Percentiles rank a stretch among this genome's conserved stretches.
These are phyloP conservation scores for Metschnikowia koreensis DNA, from an alignment of 805 yeast genomes.

Conservation along the genomic window DNA sequence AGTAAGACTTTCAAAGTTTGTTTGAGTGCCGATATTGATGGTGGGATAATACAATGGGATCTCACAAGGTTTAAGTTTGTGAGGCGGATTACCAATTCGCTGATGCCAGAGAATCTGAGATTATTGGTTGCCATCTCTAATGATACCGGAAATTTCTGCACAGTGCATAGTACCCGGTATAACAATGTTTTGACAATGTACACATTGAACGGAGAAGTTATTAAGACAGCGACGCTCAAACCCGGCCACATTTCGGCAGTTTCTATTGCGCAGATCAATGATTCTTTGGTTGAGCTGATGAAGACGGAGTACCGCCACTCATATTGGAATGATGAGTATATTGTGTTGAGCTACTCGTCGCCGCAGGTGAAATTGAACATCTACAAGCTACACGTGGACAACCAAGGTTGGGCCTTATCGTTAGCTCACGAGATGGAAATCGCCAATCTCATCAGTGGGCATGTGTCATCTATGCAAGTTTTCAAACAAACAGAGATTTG, in stretches of 20 bases:
- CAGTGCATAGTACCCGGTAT: constrained; percentile 24
- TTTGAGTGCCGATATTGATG: constrained; percentile 53
- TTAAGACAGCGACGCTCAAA: constrained; percentile 24
- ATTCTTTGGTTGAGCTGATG: constrained; percentile 25
- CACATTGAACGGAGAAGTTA: constrained; percentile 54
- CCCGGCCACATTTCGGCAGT: constrained; percentile 23
- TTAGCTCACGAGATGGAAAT: constrained; percentile 13
- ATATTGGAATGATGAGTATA: constrained; percentile 38
- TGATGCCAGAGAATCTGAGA: constrained; percentile 21
- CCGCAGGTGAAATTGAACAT: constrained; percentile 19
- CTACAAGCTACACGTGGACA: constrained; percentile 21
- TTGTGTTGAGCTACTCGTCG: constrained; percentile 28
- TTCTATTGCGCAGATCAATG: constrained; percentile 32
- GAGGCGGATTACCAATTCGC: constrained; percentile 29
- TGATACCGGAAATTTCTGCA: constrained; percentile 53
- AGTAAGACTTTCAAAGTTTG: constrained; percentile 55
- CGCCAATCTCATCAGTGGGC: constrained; percentile 4
- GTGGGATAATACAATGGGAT: constrained; percentile 66
- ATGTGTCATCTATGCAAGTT: constrained; percentile 30
- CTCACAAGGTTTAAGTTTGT: constrained; percentile 50
- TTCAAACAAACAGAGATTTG: constrained; percentile 30
- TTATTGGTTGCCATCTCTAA: constrained; percentile 47
- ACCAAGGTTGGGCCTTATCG: constrained; percentile 16
- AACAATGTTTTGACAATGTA: constrained; percentile 32
- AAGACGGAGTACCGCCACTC: constrained; percentile 27